Evolutionary conservation across 1,284 basidiomycete genomes (phyloP).

Genomic region (Spongispora temasekensis): DNA sequence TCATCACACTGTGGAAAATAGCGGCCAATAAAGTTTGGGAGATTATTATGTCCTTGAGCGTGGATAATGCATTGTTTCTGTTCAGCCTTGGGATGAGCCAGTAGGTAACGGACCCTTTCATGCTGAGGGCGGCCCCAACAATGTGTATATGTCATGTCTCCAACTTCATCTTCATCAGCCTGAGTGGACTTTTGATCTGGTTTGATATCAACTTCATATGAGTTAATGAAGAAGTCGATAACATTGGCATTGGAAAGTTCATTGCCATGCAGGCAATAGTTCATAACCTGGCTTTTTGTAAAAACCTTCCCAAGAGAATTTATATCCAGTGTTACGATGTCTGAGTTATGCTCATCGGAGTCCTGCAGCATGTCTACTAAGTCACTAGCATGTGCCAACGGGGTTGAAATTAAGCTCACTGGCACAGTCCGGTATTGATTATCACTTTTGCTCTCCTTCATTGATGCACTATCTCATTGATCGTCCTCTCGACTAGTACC

Average conservation of each 20-base stretch:
- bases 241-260: not conserved
- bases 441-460: too few species aligned
- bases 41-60: not conserved
- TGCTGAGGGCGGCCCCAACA: not conserved
- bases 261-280: not conserved
- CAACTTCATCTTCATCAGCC: not conserved
- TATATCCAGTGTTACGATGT: not conserved
- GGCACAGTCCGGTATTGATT: not conserved
- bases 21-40: not conserved
- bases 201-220: not conserved
- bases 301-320: not conserved
- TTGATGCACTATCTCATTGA: too few species aligned
- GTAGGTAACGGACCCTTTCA: not conserved
- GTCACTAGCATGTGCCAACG: too few species aligned
- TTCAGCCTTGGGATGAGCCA: not conserved
- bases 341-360: not conserved
- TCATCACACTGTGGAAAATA: not conserved
- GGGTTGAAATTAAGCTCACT: not conserved
- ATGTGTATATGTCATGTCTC: not conserved
- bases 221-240: not conserved
- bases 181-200: not conserved
- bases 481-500: too few species aligned
- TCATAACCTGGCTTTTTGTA: not conserved
- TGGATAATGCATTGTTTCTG: not conserved
- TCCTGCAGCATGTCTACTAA: too few species aligned